Base-by-base conservation (phyloP, 352 stramenopile species). In the Thalassiosira livingstoniorum region DNA sequence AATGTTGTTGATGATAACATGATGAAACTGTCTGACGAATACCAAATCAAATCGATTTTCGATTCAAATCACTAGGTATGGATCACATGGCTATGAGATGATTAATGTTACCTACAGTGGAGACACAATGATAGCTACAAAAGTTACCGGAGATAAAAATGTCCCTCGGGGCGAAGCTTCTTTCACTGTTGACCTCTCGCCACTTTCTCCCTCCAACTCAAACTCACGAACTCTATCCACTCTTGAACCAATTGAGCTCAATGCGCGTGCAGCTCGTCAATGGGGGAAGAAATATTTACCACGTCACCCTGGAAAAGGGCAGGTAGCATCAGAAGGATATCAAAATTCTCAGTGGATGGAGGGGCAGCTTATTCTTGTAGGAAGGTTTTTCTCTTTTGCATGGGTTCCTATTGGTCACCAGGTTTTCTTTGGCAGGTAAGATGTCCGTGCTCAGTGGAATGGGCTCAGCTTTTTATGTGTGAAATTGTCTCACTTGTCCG, bases 391-490 rank as follows among this genome's bases (percentile, higher is more conserved):
- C 64, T 85, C 71, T 27, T 94, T 94, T 73, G 87, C 87, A 21
- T 94, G 89, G 89, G 45, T 92, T 0, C 86, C 86, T 0, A 92
- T 92, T 73, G 83, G 87, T 15, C 83, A 92, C 63, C 89, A 94
- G 77, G 83, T 94, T 2, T 93, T 94, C 54, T 94, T 94, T 76
- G 89, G 89, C 32, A 53, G n/a, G n/a, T n/a, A n/a, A n/a, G n/a
- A n/a, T n/a, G n/a, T n/a, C n/a, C n/a, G n/a, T n/a, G n/a, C n/a
- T n/a, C n/a, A n/a, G n/a, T n/a, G n/a, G n/a, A n/a, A n/a, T n/a
- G n/a, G n/a, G n/a, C n/a, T n/a, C n/a, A n/a, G n/a, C n/a, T n/a
- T n/a, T n/a, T n/a, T n/a, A n/a, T n/a, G n/a, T n/a, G n/a, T n/a
- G n/a, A n/a, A n/a, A n/a, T n/a, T n/a, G n/a, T n/a, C n/a, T n/a